These are phyloP conservation scores for Scleroderma bovista DNA, from an alignment of 768 basidiomycete species.

Conservation along the genomic window DNA sequence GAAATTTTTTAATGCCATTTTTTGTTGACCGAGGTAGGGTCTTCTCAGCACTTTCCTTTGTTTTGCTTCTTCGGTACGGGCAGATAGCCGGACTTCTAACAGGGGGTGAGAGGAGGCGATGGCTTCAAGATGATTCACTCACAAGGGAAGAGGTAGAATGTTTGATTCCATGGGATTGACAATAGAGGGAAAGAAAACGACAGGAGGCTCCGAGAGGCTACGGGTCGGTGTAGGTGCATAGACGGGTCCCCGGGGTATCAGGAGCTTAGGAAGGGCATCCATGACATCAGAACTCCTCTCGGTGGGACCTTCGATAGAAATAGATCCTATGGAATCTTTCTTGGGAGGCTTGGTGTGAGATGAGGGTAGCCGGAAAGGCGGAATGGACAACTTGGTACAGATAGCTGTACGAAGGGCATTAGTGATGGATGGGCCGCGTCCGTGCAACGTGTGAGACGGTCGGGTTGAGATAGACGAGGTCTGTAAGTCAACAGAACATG, in stretches of 20 bases:
- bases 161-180: slow-evolving; percentile 4
- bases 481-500: slow-evolving; percentile 11
- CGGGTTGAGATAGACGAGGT: slow-evolving; percentile 13
- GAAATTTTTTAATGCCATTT: slow-evolving; percentile 2
- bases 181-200: slow-evolving; percentile 6
- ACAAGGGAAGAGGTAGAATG: slow-evolving; percentile 9
- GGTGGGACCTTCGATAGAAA: not conserved
- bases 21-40: slow-evolving; percentile 4
- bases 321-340: slow-evolving; percentile 14
- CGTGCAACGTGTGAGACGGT: slow-evolving; percentile 5
- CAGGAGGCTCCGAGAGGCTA: slow-evolving; percentile 1
- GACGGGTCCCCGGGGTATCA: not conserved
- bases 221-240: slow-evolving; percentile 1
- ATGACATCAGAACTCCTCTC: not conserved
- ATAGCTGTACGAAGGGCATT: slow-evolving; percentile 20
- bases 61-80: slow-evolving; percentile 10
- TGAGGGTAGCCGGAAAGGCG: slow-evolving; percentile 14
- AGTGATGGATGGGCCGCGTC: slow-evolving; percentile 14
- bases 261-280: slow-evolving; percentile 1
- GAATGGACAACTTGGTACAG: slow-evolving; percentile 11
- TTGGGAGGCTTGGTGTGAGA: slow-evolving; percentile 18
- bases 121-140: not conserved
- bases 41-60: slow-evolving; percentile 9
- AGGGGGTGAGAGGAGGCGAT: not conserved
- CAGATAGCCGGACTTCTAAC: slow-evolving; percentile 15